Conservation (phyloP, 208 protist genomes). For the Novymonas esmeraldas region DNA sequence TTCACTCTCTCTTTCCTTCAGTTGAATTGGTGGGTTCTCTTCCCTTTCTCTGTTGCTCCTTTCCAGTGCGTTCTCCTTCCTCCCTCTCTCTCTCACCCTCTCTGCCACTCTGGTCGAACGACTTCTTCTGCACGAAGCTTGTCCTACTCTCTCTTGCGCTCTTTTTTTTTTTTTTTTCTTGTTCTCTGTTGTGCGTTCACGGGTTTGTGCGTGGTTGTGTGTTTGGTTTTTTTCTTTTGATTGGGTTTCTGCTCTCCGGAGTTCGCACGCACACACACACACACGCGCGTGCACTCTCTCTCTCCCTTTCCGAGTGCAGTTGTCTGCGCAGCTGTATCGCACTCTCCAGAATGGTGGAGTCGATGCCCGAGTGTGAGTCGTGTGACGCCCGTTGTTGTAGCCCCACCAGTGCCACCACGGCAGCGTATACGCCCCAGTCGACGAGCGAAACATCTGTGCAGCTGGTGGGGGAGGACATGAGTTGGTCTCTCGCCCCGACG, state of each 20-base stretch:
- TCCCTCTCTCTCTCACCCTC: no score
- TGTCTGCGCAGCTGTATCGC: neutral
- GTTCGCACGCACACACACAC: no score
- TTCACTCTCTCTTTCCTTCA: neutral
- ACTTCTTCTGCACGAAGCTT: neutral
- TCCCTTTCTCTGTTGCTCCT: neutral
- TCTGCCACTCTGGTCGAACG: no score
- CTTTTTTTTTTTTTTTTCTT: constrained; percentile 8
- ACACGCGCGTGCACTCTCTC: no score
- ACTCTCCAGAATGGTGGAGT: neutral
- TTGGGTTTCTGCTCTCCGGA: no score
- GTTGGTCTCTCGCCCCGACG: no score
- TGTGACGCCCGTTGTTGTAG: neutral
- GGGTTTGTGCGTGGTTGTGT: neutral
- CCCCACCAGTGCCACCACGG: neutral
- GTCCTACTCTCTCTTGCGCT: neutral
- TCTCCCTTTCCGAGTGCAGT: neutral
- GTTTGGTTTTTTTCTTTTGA: neutral
- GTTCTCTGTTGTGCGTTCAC: neutral
- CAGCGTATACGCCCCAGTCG: neutral
- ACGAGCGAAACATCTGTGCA: no score
- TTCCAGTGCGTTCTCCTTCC: no score
- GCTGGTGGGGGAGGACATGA: no score
- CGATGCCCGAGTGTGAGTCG: neutral
- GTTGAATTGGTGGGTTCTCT: constrained; percentile 8